phyloP scores from a whole-genome alignment of 805 yeast genomes.

The Ogataea allantospora region DNA sequence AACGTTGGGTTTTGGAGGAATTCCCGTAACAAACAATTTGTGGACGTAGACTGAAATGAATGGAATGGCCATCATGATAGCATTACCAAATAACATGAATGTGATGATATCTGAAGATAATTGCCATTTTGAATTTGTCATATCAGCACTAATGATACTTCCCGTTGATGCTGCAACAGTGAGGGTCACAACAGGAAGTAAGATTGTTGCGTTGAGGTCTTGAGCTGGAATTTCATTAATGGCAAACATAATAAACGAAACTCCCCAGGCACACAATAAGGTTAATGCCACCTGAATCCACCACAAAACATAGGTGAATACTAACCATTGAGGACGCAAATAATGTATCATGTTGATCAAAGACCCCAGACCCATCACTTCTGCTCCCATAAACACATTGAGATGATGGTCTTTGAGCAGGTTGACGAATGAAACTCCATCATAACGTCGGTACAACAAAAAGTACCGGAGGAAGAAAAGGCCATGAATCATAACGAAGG shows the following conservation, averaged over 20 bases:
- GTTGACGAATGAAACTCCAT: constrained; percentile 20
- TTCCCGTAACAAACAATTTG: constrained; percentile 54
- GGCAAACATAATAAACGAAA: constrained; percentile 50
- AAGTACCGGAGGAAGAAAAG: constrained; percentile 42
- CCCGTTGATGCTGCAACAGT: constrained; percentile 79
- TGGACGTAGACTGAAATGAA: constrained; percentile 57
- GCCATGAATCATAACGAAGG: constrained; percentile 42
- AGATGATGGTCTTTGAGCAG: constrained; percentile 42
- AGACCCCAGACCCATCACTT: constrained; percentile 76
- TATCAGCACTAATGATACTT: constrained; percentile 44
- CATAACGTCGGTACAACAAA: constrained; percentile 31
- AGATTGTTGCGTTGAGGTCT: constrained; percentile 52
- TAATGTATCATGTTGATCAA: constrained; percentile 54
- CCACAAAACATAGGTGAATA: constrained; percentile 65
- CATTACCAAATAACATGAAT: constrained; percentile 66
- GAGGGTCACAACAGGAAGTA: constrained; percentile 77
- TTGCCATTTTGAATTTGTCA: constrained; percentile 36
- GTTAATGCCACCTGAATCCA: constrained; percentile 62
- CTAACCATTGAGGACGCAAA: constrained; percentile 41
- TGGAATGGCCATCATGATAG: constrained; percentile 57
- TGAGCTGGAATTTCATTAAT: constrained; percentile 34
- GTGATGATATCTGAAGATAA: constrained; percentile 53
- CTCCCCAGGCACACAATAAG: constrained; percentile 57
- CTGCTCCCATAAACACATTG: constrained; percentile 71
- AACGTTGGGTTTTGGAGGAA: constrained; percentile 53